These are phyloP conservation scores for Onygenales sp. DNA, from an alignment of 2,329 filamentous ascomycete genomes.

Conservation along the genomic window DNA sequence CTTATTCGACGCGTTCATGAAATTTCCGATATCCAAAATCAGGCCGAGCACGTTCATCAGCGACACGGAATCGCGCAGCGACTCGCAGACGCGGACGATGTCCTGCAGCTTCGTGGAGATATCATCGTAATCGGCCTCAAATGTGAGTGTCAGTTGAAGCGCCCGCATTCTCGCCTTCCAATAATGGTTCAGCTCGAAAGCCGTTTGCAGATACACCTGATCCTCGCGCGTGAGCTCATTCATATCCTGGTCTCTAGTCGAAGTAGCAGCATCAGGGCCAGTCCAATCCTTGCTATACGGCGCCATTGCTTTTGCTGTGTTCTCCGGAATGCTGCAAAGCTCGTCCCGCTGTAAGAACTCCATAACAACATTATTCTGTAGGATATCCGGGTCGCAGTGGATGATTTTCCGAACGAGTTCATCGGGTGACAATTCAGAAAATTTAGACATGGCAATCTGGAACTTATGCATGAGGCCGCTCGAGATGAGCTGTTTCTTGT, in stretches of 20 bases:
- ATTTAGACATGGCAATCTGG: slow-evolving; percentile 90
- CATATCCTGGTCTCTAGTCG: slow-evolving; percentile 76
- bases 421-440: slow-evolving; percentile 73
- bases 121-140: slow-evolving; percentile 83
- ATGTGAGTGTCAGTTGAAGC: slow-evolving; percentile 71
- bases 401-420: slow-evolving; percentile 89
- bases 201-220: slow-evolving; percentile 87
- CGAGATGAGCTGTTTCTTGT: slow-evolving; percentile 96
- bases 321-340: slow-evolving; percentile 84
- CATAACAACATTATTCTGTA: slow-evolving; percentile 89
- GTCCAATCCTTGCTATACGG: slow-evolving; percentile 97
- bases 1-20: slow-evolving; percentile 99
- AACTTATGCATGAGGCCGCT: slow-evolving; percentile 81
- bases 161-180: slow-evolving; percentile 98
- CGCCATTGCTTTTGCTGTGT: slow-evolving; percentile 80
- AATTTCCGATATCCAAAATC: slow-evolving; percentile 97
- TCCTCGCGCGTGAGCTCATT: slow-evolving; percentile 84
- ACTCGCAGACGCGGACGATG: slow-evolving; percentile 80
- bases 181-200: slow-evolving; percentile 92
- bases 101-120: slow-evolving; percentile 76
- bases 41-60: slow-evolving; percentile 93
- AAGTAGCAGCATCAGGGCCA: slow-evolving; percentile 68
- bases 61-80: slow-evolving; percentile 79
- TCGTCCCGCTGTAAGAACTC: slow-evolving; percentile 92
- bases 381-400: slow-evolving; percentile 79